Conservation (phyloP, 108 stramenopile species). For the Nannochloropsis gaditana region DNA sequence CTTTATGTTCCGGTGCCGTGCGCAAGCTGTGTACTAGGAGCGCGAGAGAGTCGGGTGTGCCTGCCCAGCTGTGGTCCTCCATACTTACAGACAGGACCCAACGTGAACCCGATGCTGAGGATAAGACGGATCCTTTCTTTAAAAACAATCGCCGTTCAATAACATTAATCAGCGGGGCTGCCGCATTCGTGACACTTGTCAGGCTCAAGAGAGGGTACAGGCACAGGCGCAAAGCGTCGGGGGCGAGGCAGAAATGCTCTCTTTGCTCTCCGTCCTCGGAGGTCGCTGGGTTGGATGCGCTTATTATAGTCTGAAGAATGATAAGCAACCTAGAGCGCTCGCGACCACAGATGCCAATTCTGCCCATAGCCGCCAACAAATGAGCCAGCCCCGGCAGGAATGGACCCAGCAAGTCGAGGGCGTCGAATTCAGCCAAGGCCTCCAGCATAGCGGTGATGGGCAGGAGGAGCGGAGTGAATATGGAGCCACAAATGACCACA, state of each 20-base stretch:
- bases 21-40: background rate
- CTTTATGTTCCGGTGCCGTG: background rate
- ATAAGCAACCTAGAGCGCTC: background rate
- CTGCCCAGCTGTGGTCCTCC: background rate
- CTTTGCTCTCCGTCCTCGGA: background rate
- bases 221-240: background rate
- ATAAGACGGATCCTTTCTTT: background rate
- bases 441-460: constrained; percentile 16
- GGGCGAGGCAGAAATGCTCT: background rate
- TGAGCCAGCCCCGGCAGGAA: background rate
- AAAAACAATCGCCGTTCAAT: background rate
- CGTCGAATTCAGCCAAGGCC: background rate
- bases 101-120: background rate
- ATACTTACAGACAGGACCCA: background rate
- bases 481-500: constrained; percentile 9
- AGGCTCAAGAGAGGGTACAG: background rate
- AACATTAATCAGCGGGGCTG: background rate
- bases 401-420: background rate
- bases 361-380: constrained; percentile 9
- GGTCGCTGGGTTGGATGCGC: background rate
- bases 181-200: background rate
- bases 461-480: background rate
- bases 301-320: background rate
- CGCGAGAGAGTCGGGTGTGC: background rate
- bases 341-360: background rate